These are phyloP conservation scores for Crithidia mellificae DNA, from an alignment of 208 protist species.

Conservation along the genomic window DNA sequence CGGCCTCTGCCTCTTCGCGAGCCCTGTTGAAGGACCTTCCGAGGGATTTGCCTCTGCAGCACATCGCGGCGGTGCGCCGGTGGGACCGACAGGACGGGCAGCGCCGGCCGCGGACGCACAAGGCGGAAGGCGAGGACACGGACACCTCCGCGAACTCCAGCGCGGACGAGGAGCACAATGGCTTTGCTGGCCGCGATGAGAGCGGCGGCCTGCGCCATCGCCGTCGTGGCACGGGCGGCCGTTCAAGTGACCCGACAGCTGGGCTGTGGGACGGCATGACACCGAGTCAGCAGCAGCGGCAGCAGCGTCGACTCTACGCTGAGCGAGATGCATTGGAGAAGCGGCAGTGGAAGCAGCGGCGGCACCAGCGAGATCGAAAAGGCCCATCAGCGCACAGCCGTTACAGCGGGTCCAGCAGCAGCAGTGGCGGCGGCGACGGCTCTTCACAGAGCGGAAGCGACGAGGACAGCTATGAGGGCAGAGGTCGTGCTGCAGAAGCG, in stretches of 20 bases:
- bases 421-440: background rate
- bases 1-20: conserved; percentile 13
- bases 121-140: background rate
- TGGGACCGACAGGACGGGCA: conserved; percentile 18
- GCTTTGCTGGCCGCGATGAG: background rate
- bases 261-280: conserved; percentile 12
- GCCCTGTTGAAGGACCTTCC: conserved; percentile 50
- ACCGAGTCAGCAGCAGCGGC: conserved; percentile 25
- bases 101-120: background rate
- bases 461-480: too few relatives aligned
- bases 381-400: background rate
- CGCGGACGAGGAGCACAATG: background rate
- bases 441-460: too few relatives aligned
- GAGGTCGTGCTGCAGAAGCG: too few relatives aligned
- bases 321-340: too few relatives aligned
- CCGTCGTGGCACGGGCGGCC: background rate
- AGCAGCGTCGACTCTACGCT: conserved; percentile 1
- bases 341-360: too few relatives aligned
- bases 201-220: background rate
- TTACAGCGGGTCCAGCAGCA: background rate
- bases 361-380: too few relatives aligned
- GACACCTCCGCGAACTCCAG: background rate
- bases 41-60: conserved; percentile 43
- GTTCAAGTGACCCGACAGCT: too few relatives aligned
- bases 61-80: conserved; percentile 24